Base-by-base conservation (phyloP, 192 early-diverging fungal species). In the Coemansia sp. region DNA sequence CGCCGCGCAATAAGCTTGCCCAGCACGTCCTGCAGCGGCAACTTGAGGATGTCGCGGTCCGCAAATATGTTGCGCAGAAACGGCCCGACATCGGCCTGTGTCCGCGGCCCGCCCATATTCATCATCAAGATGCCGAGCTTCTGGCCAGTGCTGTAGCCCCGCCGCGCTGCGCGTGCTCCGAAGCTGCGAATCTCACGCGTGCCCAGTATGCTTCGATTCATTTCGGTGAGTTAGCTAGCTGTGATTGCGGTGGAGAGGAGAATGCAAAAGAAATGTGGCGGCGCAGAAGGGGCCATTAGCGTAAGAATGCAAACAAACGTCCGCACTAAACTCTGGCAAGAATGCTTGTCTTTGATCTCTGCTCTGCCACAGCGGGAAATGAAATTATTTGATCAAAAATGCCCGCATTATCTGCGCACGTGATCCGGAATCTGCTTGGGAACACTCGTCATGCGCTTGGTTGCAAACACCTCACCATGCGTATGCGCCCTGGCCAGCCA, bases 91-190 rank as follows among this genome's bases (percentile, higher is more conserved):
- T 88, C 84, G 22, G 83, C 79, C 54, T 91, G 74, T 4, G 78
- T 91, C 28, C 80, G 70, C 8, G 95, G 93, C 0, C 95, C 95
- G 30, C 95, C 95, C 85, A 98, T 86, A 75, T 98, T 98, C 81
- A 94, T 92, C 52, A 98, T 74, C 10, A 96, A 71, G 55, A 98
- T 82, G 28, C 87, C 95, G 2, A 94, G 93, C 40, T 67, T 63
- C 48, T 8, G 18, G 12, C 35, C 33, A 27, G 60, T 58, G 54
- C 58, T 62, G 51, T 63, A 61, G 28, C 58, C 45, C 23, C 62
- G 30, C 35, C 35, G 16, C 35, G 12, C 35, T 16, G 35, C 16
- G 12, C 35, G 35, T 38, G 35, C 12, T 8, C 10, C 35, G 35
- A 16, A 3, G 35, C 35, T 38, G 35, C 35, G 35, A 38, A 38